Conservation (phyloP, 306 rosid species). For the Glycyrrhiza uralensis region DNA sequence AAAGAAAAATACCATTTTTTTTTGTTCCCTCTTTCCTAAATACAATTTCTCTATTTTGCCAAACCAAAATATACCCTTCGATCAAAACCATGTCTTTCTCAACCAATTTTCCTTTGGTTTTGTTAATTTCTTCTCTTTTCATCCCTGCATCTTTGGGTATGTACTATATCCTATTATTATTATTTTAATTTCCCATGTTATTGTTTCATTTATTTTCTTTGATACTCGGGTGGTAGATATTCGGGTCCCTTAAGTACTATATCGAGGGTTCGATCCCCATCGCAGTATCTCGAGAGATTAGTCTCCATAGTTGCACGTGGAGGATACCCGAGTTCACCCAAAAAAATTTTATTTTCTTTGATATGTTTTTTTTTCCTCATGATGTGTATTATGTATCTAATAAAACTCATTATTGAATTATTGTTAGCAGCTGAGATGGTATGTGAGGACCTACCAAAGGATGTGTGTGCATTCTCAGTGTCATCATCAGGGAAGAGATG, state of each 20-base stretch:
- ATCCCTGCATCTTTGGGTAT: conserved; percentile 28
- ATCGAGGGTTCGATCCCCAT: too few relatives aligned
- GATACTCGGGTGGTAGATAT: too few relatives aligned
- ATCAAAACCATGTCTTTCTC: conserved; percentile 30
- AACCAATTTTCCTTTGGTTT: conserved; percentile 26
- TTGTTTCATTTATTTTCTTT: not conserved
- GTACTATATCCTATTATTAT: not conserved
- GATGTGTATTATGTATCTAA: not conserved
- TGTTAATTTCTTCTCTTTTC: conserved; percentile 28
- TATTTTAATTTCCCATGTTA: not conserved
- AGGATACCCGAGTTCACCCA: too few relatives aligned
- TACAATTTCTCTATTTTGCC: not conserved
- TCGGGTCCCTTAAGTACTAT: too few relatives aligned
- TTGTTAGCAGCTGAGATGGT: conserved; percentile 53
- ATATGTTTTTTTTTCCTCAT: not conserved
- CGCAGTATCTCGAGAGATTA: too few relatives aligned
- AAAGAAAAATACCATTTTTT: not conserved
- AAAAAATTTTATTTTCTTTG: too few relatives aligned
- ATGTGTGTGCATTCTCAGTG: conserved; percentile 65
- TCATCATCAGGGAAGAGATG: conserved; percentile 86
- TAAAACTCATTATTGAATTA: not conserved
- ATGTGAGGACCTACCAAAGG: conserved; percentile 58
- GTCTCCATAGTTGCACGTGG: too few relatives aligned
- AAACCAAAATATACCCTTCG: conserved; percentile 1
- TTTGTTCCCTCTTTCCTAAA: not conserved